Percentiles rank a stretch among this genome's conserved stretches.
Conservation (phyloP, 208 protist species). For the Herpetomonas tarakana region DNA sequence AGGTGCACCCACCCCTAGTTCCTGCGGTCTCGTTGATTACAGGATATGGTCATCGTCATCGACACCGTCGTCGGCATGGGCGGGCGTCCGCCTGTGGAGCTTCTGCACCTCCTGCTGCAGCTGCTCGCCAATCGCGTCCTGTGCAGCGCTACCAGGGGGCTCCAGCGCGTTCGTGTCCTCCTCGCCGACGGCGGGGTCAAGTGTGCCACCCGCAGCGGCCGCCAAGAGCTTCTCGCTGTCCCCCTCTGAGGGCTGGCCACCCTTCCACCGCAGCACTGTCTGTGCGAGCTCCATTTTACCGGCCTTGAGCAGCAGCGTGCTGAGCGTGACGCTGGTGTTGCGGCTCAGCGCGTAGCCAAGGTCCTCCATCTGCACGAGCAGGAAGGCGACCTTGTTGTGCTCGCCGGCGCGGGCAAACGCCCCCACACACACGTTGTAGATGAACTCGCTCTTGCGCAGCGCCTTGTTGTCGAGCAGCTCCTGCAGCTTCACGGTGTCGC, state of each 20-base stretch:
- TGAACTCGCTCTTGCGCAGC: slow-evolving; percentile 61
- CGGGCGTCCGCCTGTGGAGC: slow-evolving; percentile 6
- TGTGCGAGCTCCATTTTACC: slow-evolving; percentile 86
- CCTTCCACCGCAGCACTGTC: slow-evolving; percentile 84
- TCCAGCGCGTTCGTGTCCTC: background rate
- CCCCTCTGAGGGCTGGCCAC: slow-evolving; percentile 18
- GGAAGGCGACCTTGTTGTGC: slow-evolving; percentile 74
- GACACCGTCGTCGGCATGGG: slow-evolving; percentile 3
- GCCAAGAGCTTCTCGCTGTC: background rate
- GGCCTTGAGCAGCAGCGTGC: slow-evolving; percentile 84
- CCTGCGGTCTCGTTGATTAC: no score
- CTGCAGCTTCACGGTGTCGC: slow-evolving; percentile 81
- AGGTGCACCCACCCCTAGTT: background rate
- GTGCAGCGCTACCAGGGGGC: background rate
- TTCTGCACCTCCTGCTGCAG: slow-evolving; percentile 2
- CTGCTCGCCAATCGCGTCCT: slow-evolving; percentile 1
- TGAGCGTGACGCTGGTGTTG: slow-evolving; percentile 85
- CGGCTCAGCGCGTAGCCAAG: slow-evolving; percentile 60
- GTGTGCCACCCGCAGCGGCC: no score
- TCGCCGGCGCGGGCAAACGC: slow-evolving; percentile 86
- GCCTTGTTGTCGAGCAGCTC: slow-evolving; percentile 70
- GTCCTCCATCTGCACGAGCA: slow-evolving; percentile 81
- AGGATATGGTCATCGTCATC: slow-evolving; percentile 14
- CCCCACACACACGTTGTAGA: slow-evolving; percentile 85
- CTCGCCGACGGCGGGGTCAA: background rate